These are phyloP conservation scores for Trichoderma sp. DNA, from an alignment of 2,329 filamentous ascomycete genomes.

Conservation along the genomic window DNA sequence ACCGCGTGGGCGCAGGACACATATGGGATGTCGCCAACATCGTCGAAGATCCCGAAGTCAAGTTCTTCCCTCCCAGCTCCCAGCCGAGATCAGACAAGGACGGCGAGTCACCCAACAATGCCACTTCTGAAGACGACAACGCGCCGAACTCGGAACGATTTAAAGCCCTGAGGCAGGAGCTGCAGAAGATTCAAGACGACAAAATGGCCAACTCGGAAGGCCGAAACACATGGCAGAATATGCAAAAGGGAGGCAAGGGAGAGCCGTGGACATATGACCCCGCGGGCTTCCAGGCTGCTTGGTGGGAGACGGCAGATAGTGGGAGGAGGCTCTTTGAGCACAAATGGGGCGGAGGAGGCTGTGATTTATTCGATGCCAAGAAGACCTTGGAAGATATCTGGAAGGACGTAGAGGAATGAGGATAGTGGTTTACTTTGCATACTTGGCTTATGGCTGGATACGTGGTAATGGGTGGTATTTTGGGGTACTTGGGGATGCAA, in stretches of 20 bases:
- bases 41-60: conserved; percentile 9
- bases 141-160: conserved; percentile 10
- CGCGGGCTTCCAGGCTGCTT: conserved; percentile 9
- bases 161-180: neutral
- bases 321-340: conserved; percentile 2
- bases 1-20: conserved; percentile 5
- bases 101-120: neutral
- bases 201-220: neutral
- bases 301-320: conserved; percentile 21
- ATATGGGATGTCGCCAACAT: conserved; percentile 14
- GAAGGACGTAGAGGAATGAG: neutral
- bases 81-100: neutral
- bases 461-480: neutral
- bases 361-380: neutral
- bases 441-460: neutral
- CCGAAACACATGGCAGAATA: conserved; percentile 24
- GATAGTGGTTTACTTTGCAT: neutral
- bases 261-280: conserved; percentile 23
- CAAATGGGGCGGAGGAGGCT: conserved; percentile 5
- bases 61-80: neutral
- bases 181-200: conserved; percentile 10
- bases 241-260: conserved; percentile 21
- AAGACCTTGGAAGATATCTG: conserved; percentile 10
- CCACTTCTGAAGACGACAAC: neutral
- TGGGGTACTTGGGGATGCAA: neutral